phyloP scores from a whole-genome alignment of 2,329 filamentous ascomycete species.

The Decorospora gaudefroyi region DNA sequence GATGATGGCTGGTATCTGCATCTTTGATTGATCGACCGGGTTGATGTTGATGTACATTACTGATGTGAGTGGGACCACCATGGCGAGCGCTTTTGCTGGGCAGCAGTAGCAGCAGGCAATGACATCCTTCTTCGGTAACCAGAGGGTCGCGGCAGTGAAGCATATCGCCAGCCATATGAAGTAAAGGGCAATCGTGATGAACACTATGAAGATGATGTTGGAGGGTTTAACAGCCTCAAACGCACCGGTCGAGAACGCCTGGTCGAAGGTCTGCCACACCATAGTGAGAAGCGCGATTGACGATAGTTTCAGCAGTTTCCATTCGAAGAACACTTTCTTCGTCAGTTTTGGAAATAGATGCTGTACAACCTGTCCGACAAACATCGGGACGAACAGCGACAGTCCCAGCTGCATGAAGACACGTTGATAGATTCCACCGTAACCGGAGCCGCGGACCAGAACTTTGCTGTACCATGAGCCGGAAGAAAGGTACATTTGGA shows the following conservation, averaged over 20 bases:
- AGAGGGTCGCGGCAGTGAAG: constrained; percentile 58
- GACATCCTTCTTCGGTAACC: constrained; percentile 64
- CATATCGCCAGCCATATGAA: constrained; percentile 66
- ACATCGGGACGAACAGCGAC: constrained; percentile 67
- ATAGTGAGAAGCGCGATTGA: constrained; percentile 55
- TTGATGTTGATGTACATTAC: constrained; percentile 68
- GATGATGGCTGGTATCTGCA: constrained; percentile 67
- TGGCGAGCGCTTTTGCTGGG: constrained; percentile 71
- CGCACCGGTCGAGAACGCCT: constrained; percentile 66
- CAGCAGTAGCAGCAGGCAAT: constrained; percentile 75
- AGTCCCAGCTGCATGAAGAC: constrained; percentile 72
- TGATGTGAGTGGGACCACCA: constrained; percentile 69
- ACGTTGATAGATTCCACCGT: constrained; percentile 65
- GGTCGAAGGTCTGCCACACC: constrained; percentile 69
- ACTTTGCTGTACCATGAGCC: constrained; percentile 59
- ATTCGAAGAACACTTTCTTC: constrained; percentile 58
- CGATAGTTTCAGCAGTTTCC: constrained; percentile 53
- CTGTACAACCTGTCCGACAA: constrained; percentile 64
- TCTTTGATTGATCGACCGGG: constrained; percentile 59
- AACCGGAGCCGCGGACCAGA: constrained; percentile 58
- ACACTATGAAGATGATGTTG: constrained; percentile 68
- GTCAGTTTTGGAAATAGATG: constrained; percentile 60
- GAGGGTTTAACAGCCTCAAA: constrained; percentile 62
- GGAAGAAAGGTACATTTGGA: constrained; percentile 63
- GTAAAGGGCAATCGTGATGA: constrained; percentile 69